A percentile compares a stretch with the other conserved stretches of the same genome.
phyloP scores from a whole-genome alignment of 768 basidiomycete species.

The Termitomyces sp. region DNA sequence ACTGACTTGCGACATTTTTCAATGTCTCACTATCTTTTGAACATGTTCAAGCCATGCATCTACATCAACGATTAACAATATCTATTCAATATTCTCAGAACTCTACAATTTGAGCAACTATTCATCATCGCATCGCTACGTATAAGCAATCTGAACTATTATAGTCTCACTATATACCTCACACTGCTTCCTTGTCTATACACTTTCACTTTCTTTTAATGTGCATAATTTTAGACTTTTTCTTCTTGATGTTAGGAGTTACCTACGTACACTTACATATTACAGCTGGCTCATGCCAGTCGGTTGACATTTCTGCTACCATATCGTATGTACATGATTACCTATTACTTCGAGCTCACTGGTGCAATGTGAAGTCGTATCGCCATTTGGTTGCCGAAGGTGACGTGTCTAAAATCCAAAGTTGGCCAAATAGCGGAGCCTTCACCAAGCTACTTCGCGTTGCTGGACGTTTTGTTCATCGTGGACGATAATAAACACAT shows the following conservation, averaged over 20 bases:
- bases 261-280: slow-evolving; percentile 7
- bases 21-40: not conserved
- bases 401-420: slow-evolving; percentile 34
- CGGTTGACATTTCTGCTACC: not conserved
- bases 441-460: slow-evolving; percentile 1
- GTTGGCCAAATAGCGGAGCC: slow-evolving; percentile 29
- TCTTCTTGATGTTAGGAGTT: slow-evolving; percentile 6
- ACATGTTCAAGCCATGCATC: not conserved
- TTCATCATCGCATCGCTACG: not conserved
- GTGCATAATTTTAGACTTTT: slow-evolving; percentile 2
- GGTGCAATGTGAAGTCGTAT: not conserved
- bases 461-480: slow-evolving; percentile 1
- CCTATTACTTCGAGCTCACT: not conserved
- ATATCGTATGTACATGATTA: slow-evolving; percentile 3
- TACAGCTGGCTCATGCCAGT: not conserved
- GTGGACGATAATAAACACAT: slow-evolving; percentile 2
- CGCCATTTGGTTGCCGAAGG: slow-evolving; percentile 3
- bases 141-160: slow-evolving; percentile 13
- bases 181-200: slow-evolving; percentile 13
- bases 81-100: not conserved
- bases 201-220: slow-evolving; percentile 13
- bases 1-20: slow-evolving; percentile 13
- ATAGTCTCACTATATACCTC: slow-evolving; percentile 24
- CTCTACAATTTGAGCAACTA: not conserved
- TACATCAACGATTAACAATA: slow-evolving; percentile 11